Conservation (phyloP, 2,329 filamentous ascomycete genomes). For the Tolypocladium ophioglossoides region DNA sequence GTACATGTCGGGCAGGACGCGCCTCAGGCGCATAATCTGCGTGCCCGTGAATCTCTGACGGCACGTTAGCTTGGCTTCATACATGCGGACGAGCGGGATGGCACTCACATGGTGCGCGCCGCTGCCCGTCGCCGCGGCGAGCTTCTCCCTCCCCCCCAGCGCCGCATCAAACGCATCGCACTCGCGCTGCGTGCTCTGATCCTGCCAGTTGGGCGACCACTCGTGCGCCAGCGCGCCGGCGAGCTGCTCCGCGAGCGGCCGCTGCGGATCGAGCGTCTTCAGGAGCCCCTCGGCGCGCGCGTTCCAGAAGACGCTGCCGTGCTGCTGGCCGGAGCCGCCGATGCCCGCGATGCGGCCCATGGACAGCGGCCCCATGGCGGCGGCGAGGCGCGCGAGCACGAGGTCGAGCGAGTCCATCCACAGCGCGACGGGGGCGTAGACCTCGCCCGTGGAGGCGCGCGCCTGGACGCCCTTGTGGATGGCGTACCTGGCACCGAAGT, state of each 20-base stretch:
- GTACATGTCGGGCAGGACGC: constrained; percentile 73
- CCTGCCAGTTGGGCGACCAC: constrained; percentile 95
- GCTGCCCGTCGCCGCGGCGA: constrained; percentile 79
- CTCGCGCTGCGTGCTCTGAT: constrained; percentile 85
- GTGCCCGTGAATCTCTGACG: constrained; percentile 85
- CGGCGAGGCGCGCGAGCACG: constrained; percentile 62
- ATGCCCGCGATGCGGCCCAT: constrained; percentile 69
- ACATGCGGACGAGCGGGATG: background rate
- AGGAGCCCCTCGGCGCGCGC: constrained; percentile 56
- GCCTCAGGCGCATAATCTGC: constrained; percentile 82
- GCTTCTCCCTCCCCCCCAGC: constrained; percentile 52
- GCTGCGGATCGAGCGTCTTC: constrained; percentile 44
- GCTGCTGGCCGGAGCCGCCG: constrained; percentile 91
- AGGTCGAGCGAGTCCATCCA: constrained; percentile 91
- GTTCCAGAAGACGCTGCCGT: constrained; percentile 94
- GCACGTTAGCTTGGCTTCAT: background rate
- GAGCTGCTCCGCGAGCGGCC: constrained; percentile 63
- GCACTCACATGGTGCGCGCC: constrained; percentile 82
- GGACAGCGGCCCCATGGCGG: constrained; percentile 50
- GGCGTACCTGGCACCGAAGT: constrained; percentile 62
- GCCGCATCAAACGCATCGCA: constrained; percentile 77
- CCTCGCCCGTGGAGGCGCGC: constrained; percentile 74
- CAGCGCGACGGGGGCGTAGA: constrained; percentile 86
- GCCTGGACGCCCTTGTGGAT: constrained; percentile 81
- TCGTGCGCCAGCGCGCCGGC: constrained; percentile 66